Base-by-base conservation (phyloP, 169 alveolate species). In the Amoebophrya sp. region DNA sequence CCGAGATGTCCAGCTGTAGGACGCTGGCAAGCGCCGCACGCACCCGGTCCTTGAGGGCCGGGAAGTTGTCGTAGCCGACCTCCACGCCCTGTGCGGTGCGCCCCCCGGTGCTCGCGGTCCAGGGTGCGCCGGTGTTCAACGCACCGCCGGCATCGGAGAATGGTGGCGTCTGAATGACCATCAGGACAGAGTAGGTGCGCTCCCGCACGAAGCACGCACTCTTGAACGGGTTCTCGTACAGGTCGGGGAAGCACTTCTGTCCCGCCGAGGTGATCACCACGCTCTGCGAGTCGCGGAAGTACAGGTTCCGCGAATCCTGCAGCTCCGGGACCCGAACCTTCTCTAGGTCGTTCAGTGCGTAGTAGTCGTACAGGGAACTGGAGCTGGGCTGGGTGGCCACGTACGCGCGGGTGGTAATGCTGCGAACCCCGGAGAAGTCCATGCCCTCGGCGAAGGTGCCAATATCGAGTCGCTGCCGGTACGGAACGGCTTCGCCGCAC, bases 401-500 rank as follows among this genome's bases (percentile, higher is more conserved):
- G 83, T 66, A 66, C 83, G 12, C 35, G 29, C 83, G 83, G 10
- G 83, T 25, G 1, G 32, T 7, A n/a, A 66, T 66, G 38, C 32
- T 7, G 10, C 32, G 12, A 0, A 66, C 83, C 1, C 83, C 83
- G 38, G 83, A 7, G 35, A 25, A 66, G 35, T 66, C 83, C 35
- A 66, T 7, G 12, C 39, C 29, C 35, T 66, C 10, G 7, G 83
- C 83, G 83, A 12, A 66, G 35, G 35, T 25, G 29, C 32, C 29
- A n/a, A 66, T 66, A 25, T 66, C 83, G 38, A 66, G 83, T 7
- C 83, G 83, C 83, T 66, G 83, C 35, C 83, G 83, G 12, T 66
- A 1, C 35, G 83, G 83, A 3, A 25, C 18, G 0, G 12, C 32
- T 25, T 7, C 35, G 32, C 83, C 83, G 83, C 83, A 66, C 1